phyloP scores from a whole-genome alignment of 352 stramenopile genomes.

The Pythium monospermum region DNA sequence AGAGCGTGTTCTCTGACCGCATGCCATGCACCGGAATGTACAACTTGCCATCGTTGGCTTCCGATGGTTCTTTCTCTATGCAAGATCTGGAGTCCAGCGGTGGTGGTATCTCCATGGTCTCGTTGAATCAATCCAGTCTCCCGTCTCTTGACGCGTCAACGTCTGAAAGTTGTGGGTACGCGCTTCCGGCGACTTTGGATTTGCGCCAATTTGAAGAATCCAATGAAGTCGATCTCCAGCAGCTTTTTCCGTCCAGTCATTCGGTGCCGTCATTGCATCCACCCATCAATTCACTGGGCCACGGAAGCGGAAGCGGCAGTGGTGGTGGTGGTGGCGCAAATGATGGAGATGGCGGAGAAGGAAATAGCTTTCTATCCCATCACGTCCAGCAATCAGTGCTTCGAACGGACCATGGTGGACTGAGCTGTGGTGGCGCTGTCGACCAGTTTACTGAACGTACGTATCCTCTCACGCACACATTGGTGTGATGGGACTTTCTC shows the following conservation, averaged over 20 bases:
- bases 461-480: no score
- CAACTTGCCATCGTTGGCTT: neutral
- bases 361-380: conserved; percentile 1
- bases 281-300: neutral
- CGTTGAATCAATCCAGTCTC: neutral
- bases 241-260: conserved; percentile 16
- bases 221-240: conserved; percentile 19
- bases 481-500: no score
- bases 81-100: conserved; percentile 2
- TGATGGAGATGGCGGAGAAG: neutral
- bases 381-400: neutral
- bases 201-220: conserved; percentile 21
- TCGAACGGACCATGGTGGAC: conserved; percentile 6
- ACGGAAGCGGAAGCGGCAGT: neutral
- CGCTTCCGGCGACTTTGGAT: conserved; percentile 11
- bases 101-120: no score
- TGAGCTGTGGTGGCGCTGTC: conserved; percentile 3
- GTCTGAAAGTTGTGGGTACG: neutral
- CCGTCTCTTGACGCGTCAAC: conserved; percentile 1
- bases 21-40: conserved; percentile 24
- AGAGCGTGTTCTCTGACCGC: conserved; percentile 20
- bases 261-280: neutral
- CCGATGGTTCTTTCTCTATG: conserved; percentile 12
- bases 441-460: conserved; percentile 20
- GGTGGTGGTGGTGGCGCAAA: neutral